Conservation (phyloP, 495 filamentous ascomycete species). For the Aspergillus haitiensis region DNA sequence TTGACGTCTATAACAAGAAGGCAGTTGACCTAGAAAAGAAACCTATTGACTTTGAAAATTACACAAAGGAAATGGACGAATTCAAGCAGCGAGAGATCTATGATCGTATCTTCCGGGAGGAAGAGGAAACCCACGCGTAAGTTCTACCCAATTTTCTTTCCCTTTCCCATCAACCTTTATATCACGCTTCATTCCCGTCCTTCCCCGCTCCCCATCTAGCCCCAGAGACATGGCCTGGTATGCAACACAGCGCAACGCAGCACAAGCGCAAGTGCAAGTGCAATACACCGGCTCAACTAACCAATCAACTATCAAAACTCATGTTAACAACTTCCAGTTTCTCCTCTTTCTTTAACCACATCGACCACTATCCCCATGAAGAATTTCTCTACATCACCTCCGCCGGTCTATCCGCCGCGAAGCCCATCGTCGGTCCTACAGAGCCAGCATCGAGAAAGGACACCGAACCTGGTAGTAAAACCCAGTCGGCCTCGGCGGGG, state of each 20-base stretch:
- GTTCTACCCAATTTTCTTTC: slow-evolving; percentile 29
- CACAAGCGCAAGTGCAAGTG: too few relatives aligned
- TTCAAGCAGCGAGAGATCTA: slow-evolving; percentile 97
- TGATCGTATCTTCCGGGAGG: slow-evolving; percentile 81
- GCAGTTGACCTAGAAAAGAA: slow-evolving; percentile 57
- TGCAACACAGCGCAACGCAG: too few relatives aligned
- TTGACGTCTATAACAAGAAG: slow-evolving; percentile 76
- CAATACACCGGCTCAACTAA: slow-evolving; percentile 4
- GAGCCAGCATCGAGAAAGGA: neutral
- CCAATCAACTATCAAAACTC: neutral
- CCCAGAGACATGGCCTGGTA: neutral
- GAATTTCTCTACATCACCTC: slow-evolving; percentile 78
- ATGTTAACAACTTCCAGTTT: slow-evolving; percentile 51
- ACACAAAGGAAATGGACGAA: slow-evolving; percentile 71
- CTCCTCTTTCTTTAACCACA: slow-evolving; percentile 77
- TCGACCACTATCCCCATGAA: slow-evolving; percentile 71
- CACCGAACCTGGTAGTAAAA: neutral
- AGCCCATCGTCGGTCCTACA: slow-evolving; percentile 23
- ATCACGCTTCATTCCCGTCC: slow-evolving; percentile 10
- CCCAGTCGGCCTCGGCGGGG: neutral
- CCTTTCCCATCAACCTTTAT: neutral
- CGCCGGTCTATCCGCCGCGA: slow-evolving; percentile 58
- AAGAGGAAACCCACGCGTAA: slow-evolving; percentile 75
- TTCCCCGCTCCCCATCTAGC: too few relatives aligned
- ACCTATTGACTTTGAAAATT: slow-evolving; percentile 73